These are phyloP conservation scores for Phalaenopsis hybrid DNA, from an alignment of 116 monocot genomes.

Conservation along the genomic window DNA sequence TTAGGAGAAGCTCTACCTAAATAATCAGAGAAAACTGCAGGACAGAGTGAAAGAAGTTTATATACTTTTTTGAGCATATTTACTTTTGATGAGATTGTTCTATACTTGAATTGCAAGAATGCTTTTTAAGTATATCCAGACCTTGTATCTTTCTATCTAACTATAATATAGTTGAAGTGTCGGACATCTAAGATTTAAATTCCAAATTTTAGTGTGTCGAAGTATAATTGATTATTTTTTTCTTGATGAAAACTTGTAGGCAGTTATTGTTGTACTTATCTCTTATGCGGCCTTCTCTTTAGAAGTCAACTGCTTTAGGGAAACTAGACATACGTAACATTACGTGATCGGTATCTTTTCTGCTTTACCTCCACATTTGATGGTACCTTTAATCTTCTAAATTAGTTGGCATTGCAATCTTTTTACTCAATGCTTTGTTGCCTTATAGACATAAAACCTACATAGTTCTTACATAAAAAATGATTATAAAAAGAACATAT, in stretches of 20 bases:
- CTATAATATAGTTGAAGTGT: neutral
- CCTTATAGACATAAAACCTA: neutral
- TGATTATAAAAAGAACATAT: neutral
- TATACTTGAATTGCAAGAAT: neutral
- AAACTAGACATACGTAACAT: neutral
- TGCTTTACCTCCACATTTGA: neutral
- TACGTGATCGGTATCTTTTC: too few species aligned
- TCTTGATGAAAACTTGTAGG: neutral
- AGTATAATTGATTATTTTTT: neutral
- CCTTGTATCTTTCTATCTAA: neutral
- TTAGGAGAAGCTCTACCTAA: neutral
- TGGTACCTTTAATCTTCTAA: neutral
- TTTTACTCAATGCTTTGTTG: neutral
- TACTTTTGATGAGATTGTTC: conserved; percentile 4
- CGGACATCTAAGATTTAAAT: neutral
- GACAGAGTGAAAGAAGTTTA: neutral
- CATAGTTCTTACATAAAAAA: neutral
- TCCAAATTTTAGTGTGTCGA: neutral
- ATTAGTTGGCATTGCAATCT: neutral
- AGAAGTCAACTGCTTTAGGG: neutral
- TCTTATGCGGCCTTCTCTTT: neutral
- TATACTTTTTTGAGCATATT: neutral
- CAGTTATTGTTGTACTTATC: neutral
- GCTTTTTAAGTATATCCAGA: neutral
- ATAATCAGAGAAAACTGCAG: neutral